Evolutionary conservation across 169 alveolate species (phyloP).

Genomic region (Plasmodium vinckei): DNA sequence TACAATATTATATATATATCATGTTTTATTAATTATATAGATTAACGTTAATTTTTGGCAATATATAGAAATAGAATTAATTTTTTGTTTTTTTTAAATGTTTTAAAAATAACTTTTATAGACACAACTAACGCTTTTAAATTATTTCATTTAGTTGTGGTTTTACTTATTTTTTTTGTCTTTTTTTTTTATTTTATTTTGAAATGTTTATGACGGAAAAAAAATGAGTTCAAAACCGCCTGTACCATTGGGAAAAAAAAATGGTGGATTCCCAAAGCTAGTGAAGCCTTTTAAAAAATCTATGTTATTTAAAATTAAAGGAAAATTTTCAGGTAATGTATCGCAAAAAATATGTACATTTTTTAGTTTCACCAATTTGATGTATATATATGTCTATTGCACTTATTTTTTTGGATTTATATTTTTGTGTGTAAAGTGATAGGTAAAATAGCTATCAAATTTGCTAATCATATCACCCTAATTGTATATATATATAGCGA

Average conservation of each 20-base stretch:
- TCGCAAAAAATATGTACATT: neutral
- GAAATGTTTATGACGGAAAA: slow-evolving; percentile 7
- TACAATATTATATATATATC: neutral
- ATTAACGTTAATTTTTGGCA: neutral
- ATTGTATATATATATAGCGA: too few relatives aligned
- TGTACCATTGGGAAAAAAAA: slow-evolving; percentile 17
- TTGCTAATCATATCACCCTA: too few relatives aligned
- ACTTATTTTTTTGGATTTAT: too few relatives aligned
- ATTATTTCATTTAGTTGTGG: neutral
- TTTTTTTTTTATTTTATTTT: slow-evolving; percentile 3
- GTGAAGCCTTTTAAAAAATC: slow-evolving; percentile 15
- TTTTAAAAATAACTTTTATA: slow-evolving; percentile 3
- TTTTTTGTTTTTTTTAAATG: neutral
- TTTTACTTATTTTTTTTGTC: neutral
- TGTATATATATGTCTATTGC: too few relatives aligned
- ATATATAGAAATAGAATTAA: neutral
- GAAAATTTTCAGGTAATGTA: slow-evolving; percentile 25
- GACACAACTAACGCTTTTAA: neutral
- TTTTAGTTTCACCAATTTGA: too few relatives aligned
- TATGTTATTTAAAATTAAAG: slow-evolving; percentile 35
- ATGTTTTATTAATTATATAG: neutral
- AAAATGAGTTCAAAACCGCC: slow-evolving; percentile 36
- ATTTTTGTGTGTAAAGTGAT: too few relatives aligned
- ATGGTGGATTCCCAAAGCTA: slow-evolving; percentile 13
- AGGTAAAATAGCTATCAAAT: too few relatives aligned